Conservation (phyloP, 495 filamentous ascomycete species). For the Collariella sp. region DNA sequence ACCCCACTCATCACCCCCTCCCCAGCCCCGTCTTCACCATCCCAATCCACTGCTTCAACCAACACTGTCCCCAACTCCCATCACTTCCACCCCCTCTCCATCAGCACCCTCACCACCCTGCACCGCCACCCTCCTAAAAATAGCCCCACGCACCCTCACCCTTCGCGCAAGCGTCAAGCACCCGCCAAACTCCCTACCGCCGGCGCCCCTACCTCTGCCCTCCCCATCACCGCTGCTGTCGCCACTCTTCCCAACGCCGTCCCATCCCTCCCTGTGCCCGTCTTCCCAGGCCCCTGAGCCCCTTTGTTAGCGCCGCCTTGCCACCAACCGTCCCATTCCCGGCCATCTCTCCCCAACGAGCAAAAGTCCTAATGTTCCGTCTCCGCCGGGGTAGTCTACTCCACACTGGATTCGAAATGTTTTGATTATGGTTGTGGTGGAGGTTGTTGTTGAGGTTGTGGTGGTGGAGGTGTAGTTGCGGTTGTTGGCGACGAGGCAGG, state of each 20-base stretch:
- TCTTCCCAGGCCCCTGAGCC: no score
- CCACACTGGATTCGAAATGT: slow-evolving; percentile 12
- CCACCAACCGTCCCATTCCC: background rate
- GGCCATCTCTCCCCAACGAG: no score
- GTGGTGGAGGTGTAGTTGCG: slow-evolving; percentile 10
- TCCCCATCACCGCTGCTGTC: no score
- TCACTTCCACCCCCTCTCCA: background rate
- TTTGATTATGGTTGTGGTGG: background rate
- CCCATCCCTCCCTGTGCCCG: background rate
- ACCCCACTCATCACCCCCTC: slow-evolving; percentile 7
- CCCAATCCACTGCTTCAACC: slow-evolving; percentile 20
- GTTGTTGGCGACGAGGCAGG: slow-evolving; percentile 12
- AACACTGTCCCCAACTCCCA: slow-evolving; percentile 14
- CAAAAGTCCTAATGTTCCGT: slow-evolving; percentile 8
- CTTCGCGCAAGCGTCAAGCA: slow-evolving; percentile 17
- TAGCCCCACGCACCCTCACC: slow-evolving; percentile 13
- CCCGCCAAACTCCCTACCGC: background rate
- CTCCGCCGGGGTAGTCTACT: slow-evolving; percentile 14
- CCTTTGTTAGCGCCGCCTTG: no score
- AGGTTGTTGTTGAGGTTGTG: background rate
- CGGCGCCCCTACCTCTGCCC: background rate
- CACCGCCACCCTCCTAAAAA: no score
- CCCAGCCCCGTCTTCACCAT: background rate
- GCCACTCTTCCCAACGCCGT: background rate
- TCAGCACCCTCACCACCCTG: no score